Percentiles rank a stretch among this genome's conserved stretches.
phyloP scores from a whole-genome alignment of 2,329 filamentous ascomycete species.

The Aspergillus novofumigatus region DNA sequence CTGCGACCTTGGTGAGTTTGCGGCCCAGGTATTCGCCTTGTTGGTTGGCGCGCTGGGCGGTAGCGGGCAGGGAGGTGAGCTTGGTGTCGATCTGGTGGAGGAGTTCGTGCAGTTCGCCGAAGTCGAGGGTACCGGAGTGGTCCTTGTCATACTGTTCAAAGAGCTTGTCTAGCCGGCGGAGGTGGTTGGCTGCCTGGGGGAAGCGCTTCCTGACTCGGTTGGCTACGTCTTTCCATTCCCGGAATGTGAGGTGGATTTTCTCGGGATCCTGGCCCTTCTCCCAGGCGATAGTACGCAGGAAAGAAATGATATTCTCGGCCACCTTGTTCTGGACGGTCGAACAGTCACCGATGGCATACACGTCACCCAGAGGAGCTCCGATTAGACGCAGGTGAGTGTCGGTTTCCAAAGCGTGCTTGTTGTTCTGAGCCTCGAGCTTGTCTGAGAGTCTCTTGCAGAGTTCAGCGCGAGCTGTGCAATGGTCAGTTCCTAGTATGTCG shows the following conservation, averaged over 20 bases:
- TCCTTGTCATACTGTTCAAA: conserved; percentile 93
- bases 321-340: conserved; percentile 96
- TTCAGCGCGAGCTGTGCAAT: conserved; percentile 61
- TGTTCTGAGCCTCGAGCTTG: conserved; percentile 77
- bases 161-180: conserved; percentile 83
- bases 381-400: conserved; percentile 87
- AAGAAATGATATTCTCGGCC: conserved; percentile 83
- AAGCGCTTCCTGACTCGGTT: conserved; percentile 81
- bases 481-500: conserved; percentile 3
- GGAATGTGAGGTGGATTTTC: conserved; percentile 78
- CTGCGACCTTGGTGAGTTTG: conserved; percentile 89
- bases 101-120: conserved; percentile 83
- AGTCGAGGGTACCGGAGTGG: conserved; percentile 87
- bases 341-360: conserved; percentile 96
- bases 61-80: conserved; percentile 89
- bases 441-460: conserved; percentile 72
- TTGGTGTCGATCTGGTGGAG: conserved; percentile 91
- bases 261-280: conserved; percentile 88
- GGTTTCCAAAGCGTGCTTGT: conserved; percentile 87
- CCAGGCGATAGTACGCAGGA: conserved; percentile 84
- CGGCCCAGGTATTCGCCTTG: conserved; percentile 88
- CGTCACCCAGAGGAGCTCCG: conserved; percentile 84
- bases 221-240: conserved; percentile 83
- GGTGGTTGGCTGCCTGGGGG: conserved; percentile 81
- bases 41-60: conserved; percentile 92